Conservation (phyloP, 2,329 filamentous ascomycete genomes). For the Monosporascus sp. region DNA sequence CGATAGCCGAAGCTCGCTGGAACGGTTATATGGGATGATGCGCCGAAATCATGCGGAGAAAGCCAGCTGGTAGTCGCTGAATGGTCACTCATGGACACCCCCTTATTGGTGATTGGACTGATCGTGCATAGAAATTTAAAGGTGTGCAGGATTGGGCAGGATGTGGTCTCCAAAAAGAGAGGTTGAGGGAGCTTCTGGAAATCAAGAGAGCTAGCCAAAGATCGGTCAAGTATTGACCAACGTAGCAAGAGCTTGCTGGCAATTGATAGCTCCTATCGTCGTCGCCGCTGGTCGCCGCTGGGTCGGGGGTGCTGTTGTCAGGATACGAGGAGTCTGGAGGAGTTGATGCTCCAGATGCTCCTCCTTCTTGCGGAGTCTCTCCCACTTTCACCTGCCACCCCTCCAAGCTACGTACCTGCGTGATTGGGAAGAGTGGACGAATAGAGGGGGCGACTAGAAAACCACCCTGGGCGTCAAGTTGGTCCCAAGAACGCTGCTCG, state of each 20-base stretch:
- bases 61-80: conserved; percentile 30
- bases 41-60: conserved; percentile 22
- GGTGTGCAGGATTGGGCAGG: conserved; percentile 25
- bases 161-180: neutral
- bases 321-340: no score
- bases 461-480: neutral
- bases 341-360: neutral
- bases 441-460: neutral
- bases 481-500: neutral
- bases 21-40: conserved; percentile 21
- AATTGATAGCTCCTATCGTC: no score
- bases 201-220: neutral
- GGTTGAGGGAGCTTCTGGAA: neutral
- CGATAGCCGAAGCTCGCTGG: conserved; percentile 5
- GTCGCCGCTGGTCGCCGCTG: no score
- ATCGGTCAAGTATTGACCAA: no score
- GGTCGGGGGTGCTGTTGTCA: no score
- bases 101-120: conserved; percentile 25
- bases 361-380: neutral
- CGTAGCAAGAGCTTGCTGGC: no score
- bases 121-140: conserved; percentile 22
- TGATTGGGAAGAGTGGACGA: neutral
- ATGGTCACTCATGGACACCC: conserved; percentile 24
- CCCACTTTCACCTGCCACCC: neutral
- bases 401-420: neutral